phyloP scores from a whole-genome alignment of 306 rosid genomes.

The Dalbergia cultrata region DNA sequence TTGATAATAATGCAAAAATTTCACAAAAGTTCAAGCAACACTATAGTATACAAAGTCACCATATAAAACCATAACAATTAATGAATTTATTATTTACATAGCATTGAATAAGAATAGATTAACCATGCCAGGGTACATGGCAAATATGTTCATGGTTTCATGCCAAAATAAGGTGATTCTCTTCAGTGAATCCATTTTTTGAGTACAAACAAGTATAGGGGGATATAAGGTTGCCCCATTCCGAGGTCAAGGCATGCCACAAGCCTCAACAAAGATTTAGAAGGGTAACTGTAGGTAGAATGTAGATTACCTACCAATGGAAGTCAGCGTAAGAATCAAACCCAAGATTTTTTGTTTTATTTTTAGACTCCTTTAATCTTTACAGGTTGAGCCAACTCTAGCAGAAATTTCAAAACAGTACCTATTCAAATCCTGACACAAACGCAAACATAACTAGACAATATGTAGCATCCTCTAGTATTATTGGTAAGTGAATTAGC shows the following conservation, averaged over 20 bases:
- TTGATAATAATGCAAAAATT: not conserved
- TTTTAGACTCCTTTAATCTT: not conserved
- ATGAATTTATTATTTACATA: not conserved
- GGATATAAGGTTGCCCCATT: not conserved
- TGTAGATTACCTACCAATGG: conserved; percentile 12
- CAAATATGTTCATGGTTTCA: not conserved
- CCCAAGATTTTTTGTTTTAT: not conserved
- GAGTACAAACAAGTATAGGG: not conserved
- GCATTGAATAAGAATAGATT: not conserved
- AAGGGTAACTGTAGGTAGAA: not conserved
- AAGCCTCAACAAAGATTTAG: conserved; percentile 11
- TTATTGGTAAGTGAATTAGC: not conserved
- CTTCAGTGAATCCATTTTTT: not conserved
- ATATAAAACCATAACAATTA: not conserved
- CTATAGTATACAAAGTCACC: not conserved
- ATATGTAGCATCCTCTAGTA: not conserved
- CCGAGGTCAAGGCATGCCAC: not conserved
- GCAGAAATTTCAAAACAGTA: not conserved
- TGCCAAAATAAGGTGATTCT: not conserved
- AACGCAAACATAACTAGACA: not conserved
- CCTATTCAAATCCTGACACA: not conserved
- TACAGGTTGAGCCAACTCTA: not conserved
- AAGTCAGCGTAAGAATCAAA: not conserved
- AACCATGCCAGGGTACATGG: not conserved
- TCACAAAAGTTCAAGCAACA: not conserved